Base-by-base conservation (phyloP, 192 early-diverging fungal species). In the Spizellomyces sp. region DNA sequence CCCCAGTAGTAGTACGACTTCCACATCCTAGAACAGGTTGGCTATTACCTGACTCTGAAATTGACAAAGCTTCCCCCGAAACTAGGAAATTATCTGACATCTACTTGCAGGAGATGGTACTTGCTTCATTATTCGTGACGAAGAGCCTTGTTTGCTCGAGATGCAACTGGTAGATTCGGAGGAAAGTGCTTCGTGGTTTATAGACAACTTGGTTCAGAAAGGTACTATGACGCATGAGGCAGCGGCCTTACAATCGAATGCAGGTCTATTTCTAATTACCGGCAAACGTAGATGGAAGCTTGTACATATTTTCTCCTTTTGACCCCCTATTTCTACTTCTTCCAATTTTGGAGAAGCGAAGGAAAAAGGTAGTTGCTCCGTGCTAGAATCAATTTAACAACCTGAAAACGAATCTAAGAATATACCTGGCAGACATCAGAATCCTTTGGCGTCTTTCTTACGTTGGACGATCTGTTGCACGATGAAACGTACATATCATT, bases 381-480 rank as follows among this genome's bases (percentile, higher is more conserved):
- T 22, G 22, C 54, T 22, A 19, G n/a, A 56, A 56, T 54, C 14
- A n/a, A 7, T 56, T 54, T 0, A 0, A 19, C 54, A 56, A 56
- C 27, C 27, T 3, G 3, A 36, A 36, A 3, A 36, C 27, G 27
- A 36, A 2, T 36, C 27, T 36, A 0, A 36, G 1, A 36, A 54
- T 54, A 54, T 54, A 27, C 4, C 27, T 45, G 15, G 9, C 58
- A 75, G 73, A 75, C 66, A 9, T 17, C 57, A 5, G 72, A 58
- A 44, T 44, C 50, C 17, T 41, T 52, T 19, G 73, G 73, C 12
- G 5, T 10, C 8, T 75, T 54, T 45, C 46, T 75, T 5, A 52
- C 73, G 2, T 56, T 75, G n/a, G 73, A 75, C 45, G 73, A 75
- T 65, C 6, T 75, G 8, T 62, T 75, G 17, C 48, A 69, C 66